Conservation (phyloP, 495 filamentous ascomycete genomes). For the Xylaria flabelliformis region DNA sequence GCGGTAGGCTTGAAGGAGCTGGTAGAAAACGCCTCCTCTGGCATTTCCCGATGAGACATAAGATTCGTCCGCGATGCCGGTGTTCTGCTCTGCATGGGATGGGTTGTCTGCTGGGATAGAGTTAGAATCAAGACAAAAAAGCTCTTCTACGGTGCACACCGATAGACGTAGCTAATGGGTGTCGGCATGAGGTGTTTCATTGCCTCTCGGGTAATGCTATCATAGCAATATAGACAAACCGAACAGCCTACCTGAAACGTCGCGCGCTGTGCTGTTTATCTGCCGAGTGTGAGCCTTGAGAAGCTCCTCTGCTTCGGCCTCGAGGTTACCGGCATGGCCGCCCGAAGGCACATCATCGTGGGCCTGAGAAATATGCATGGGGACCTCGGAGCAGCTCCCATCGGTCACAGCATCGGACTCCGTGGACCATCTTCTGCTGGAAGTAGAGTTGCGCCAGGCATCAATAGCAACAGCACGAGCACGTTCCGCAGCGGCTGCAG, state of each 20-base stretch:
- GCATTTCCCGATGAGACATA: slow-evolving; percentile 17
- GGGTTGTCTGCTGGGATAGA: neutral
- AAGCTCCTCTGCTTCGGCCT: slow-evolving; percentile 16
- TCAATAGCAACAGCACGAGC: slow-evolving; percentile 16
- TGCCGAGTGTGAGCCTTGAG: slow-evolving; percentile 21
- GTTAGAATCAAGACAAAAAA: neutral
- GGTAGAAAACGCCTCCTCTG: slow-evolving; percentile 26
- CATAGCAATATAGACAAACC: too few species aligned
- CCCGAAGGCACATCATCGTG: neutral
- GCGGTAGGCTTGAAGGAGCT: slow-evolving; percentile 24
- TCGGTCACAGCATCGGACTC: slow-evolving; percentile 14
- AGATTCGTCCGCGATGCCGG: neutral
- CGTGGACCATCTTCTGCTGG: slow-evolving; percentile 6
- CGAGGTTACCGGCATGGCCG: neutral
- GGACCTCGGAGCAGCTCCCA: slow-evolving; percentile 15
- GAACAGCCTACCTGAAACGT: slow-evolving; percentile 15
- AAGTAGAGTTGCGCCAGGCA: slow-evolving; percentile 8
- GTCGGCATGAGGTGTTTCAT: neutral
- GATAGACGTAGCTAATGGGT: neutral
- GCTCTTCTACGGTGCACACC: neutral
- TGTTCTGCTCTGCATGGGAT: neutral
- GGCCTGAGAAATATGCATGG: neutral
- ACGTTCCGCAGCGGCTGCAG: slow-evolving; percentile 13
- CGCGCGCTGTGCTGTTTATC: neutral
- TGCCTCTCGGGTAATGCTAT: too few species aligned